Evolutionary conservation across 2,329 filamentous ascomycete species (phyloP).

Genomic region (Sporothrix phasma): DNA sequence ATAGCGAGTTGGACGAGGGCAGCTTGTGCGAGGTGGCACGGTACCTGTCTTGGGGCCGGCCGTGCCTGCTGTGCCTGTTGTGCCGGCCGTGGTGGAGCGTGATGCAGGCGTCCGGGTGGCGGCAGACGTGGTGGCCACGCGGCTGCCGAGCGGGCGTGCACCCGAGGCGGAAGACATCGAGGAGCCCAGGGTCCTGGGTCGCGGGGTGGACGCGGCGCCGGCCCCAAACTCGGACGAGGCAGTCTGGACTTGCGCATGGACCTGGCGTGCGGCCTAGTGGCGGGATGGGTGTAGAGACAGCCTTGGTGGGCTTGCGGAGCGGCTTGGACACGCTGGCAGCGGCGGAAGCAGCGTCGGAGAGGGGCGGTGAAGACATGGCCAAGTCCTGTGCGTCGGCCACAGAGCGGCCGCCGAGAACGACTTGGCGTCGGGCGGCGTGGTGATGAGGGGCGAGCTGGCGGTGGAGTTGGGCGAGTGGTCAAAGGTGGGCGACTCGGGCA

Average conservation of each 20-base stretch:
- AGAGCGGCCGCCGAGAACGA: conserved; percentile 45
- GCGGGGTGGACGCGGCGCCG: conserved; percentile 39
- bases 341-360: conserved; percentile 76
- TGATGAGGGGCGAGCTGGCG: conserved; percentile 82
- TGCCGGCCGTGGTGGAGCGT: conserved; percentile 33
- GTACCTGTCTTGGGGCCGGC: conserved; percentile 37
- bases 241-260: conserved; percentile 41
- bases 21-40: conserved; percentile 40
- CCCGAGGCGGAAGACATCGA: conserved; percentile 27
- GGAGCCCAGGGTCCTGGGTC: conserved; percentile 35
- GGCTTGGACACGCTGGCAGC: conserved; percentile 68
- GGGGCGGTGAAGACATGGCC: conserved; percentile 85
- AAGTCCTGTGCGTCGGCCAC: conserved; percentile 57
- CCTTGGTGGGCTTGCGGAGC: conserved; percentile 38
- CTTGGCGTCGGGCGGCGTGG: conserved; percentile 70
- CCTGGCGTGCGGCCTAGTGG: conserved; percentile 30
- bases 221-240: conserved; percentile 37
- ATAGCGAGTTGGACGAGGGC: conserved; percentile 60
- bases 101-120: conserved; percentile 33
- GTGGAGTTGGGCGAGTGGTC: conserved; percentile 71
- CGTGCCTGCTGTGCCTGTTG: conserved; percentile 25
- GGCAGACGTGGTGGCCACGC: conserved; percentile 39
- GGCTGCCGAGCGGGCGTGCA: conserved; percentile 25
- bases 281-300: conserved; percentile 23
- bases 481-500: conserved; percentile 61